Conservation (phyloP, 1,139 yeast genomes). For the Kodamaea sp. region DNA sequence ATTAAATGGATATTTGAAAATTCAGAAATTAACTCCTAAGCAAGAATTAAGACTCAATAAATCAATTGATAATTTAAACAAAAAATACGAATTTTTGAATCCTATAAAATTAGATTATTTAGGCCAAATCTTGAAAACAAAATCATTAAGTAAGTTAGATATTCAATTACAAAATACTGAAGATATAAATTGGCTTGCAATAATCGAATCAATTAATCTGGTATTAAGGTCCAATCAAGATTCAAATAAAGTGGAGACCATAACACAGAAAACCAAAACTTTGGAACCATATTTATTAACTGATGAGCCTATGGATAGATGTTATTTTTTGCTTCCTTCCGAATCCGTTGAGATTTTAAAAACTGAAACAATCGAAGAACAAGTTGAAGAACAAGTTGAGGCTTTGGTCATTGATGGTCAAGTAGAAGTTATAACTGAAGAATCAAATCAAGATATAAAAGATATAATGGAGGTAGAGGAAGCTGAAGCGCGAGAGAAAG, state of each 20-base stretch:
- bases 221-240: slow-evolving; percentile 29
- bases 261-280: slow-evolving; percentile 32
- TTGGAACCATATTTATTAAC: slow-evolving; percentile 51
- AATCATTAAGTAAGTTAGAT: slow-evolving; percentile 7
- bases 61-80: slow-evolving; percentile 2
- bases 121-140: slow-evolving; percentile 16
- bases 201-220: slow-evolving; percentile 25
- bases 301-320: slow-evolving; percentile 44
- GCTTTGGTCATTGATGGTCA: slow-evolving; percentile 2
- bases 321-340: slow-evolving; percentile 19
- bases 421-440: slow-evolving; percentile 9
- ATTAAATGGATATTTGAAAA: slow-evolving; percentile 4
- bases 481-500: slow-evolving; percentile 8
- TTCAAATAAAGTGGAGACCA: slow-evolving; percentile 30
- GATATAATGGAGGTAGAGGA: slow-evolving; percentile 7
- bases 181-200: slow-evolving; percentile 23
- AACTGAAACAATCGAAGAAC: not conserved
- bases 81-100: slow-evolving; percentile 24
- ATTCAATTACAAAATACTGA: slow-evolving; percentile 9
- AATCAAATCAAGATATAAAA: slow-evolving; percentile 5
- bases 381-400: slow-evolving; percentile 1
- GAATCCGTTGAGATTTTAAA: slow-evolving; percentile 7
- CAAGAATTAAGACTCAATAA: not conserved
- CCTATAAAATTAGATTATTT: slow-evolving; percentile 31
- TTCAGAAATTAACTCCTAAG: not conserved